phyloP scores from a whole-genome alignment of 2,329 filamentous ascomycete genomes.

The Beauveria caledonica region DNA sequence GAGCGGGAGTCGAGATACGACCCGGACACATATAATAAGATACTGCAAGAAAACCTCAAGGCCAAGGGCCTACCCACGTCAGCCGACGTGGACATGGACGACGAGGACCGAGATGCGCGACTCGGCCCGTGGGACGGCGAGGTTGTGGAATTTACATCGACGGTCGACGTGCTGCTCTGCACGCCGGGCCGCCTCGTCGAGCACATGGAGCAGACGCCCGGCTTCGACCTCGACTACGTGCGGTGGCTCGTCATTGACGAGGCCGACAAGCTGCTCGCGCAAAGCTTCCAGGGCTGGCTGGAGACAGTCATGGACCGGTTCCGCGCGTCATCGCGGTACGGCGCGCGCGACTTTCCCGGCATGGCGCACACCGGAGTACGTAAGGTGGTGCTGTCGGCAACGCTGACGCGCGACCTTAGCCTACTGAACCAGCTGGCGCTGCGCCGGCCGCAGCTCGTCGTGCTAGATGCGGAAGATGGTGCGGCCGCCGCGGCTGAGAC shows the following conservation, averaged over 20 bases:
- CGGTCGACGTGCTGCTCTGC: conserved; percentile 81
- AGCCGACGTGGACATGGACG: conserved; percentile 1
- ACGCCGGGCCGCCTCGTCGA: conserved; percentile 90
- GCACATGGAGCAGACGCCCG: conserved; percentile 74
- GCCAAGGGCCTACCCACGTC: not conserved
- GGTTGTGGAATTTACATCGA: conserved; percentile 57
- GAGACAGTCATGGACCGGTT: conserved; percentile 60
- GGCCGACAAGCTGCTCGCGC: conserved; percentile 82
- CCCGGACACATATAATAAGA: conserved; percentile 40
- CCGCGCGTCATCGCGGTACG: conserved; percentile 36
- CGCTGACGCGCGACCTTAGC: conserved; percentile 80
- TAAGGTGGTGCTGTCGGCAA: conserved; percentile 85
- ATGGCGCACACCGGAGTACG: conserved; percentile 49
- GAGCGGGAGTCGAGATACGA: conserved; percentile 51
- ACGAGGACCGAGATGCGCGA: conserved; percentile 17
- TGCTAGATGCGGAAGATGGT: conserved; percentile 54
- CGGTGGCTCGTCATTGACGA: conserved; percentile 91
- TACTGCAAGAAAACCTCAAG: conserved; percentile 19
- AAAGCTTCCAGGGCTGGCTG: conserved; percentile 90
- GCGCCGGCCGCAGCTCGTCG: conserved; percentile 64
- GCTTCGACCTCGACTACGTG: conserved; percentile 69
- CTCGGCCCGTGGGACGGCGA: conserved; percentile 35
- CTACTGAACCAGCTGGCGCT: conserved; percentile 69
- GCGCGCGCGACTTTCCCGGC: conserved; percentile 45
- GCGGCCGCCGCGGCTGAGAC: conserved; percentile 30